These are phyloP conservation scores for Logfia minima DNA, from an alignment of 129 eudicot species.

Conservation along the genomic window DNA sequence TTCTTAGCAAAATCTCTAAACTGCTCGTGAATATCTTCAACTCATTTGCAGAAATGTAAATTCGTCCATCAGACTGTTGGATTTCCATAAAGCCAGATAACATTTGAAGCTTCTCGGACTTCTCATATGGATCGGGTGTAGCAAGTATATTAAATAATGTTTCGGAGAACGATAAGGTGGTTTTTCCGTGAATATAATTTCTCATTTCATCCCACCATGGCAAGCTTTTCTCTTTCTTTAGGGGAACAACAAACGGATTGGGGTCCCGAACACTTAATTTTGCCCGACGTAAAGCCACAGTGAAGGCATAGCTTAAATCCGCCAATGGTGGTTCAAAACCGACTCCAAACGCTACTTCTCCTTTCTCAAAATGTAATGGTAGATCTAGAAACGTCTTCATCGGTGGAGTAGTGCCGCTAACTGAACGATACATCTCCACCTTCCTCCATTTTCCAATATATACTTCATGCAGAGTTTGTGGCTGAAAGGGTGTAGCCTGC, in stretches of 20 bases:
- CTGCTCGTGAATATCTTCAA: slow-evolving; percentile 79
- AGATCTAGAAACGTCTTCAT: slow-evolving; percentile 73
- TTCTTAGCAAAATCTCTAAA: slow-evolving; percentile 62
- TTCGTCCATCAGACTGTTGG: slow-evolving; percentile 88
- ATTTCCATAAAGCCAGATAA: slow-evolving; percentile 63
- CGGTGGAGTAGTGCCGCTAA: slow-evolving; percentile 91
- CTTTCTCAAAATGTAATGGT: slow-evolving; percentile 81
- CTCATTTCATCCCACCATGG: slow-evolving; percentile 99
- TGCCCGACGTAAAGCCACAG: slow-evolving; percentile 95
- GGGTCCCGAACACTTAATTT: slow-evolving; percentile 78
- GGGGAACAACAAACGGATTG: slow-evolving; percentile 51
- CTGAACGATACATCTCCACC: slow-evolving; percentile 78
- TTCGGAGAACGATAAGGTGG: slow-evolving; percentile 55
- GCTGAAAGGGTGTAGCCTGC: slow-evolving; percentile 97
- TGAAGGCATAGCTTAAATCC: slow-evolving; percentile 87
- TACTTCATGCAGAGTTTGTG: slow-evolving; percentile 72
- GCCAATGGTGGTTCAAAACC: slow-evolving; percentile 84
- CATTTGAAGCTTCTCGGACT: slow-evolving; percentile 63
- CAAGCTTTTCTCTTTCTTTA: slow-evolving; percentile 85
- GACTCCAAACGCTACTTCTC: slow-evolving; percentile 77
- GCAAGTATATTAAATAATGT: slow-evolving; percentile 65
- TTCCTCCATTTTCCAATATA: slow-evolving; percentile 90
- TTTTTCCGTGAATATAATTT: slow-evolving; percentile 79
- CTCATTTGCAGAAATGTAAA: slow-evolving; percentile 56
- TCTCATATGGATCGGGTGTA: slow-evolving; percentile 89